Evolutionary conservation across 192 early-diverging fungal genomes (phyloP), one percentile per base, ranked within the genome.

Genomic region (Dissophora globulifera): DNA sequence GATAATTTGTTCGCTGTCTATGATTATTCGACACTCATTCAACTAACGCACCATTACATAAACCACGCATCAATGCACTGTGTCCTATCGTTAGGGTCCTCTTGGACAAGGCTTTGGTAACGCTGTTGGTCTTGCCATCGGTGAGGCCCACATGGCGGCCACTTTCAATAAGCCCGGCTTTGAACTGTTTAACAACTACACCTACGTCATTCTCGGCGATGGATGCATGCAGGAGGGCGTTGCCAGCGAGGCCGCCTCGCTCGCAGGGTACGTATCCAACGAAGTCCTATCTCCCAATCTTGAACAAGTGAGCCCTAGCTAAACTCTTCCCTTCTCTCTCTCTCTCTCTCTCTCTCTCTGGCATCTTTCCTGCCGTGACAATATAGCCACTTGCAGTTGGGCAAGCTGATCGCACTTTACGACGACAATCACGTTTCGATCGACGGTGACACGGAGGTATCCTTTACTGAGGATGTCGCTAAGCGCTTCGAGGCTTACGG

Each of bases 161-260:
- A 91, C 85, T 12, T 99, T 95, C 86, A 98, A 98, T 85, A 86
- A 85, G 62, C 93, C 94, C 25, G 93, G 88, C 30, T 97, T 86
- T 84, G 86, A 87, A 19, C 71, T 99, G 11, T 86, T 99, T 64
- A 87, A 93, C 80, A 96, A 96, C 87, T 79, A 90, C 62, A 93
- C 92, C 27, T 97, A 88, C 43, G 81, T 86, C 26, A 89, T 99
- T 60, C 63, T 86, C 29, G 97, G 97, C 62, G 97, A 99, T 78
- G 97, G 97, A 54, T 99, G 97, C 84, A 78, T 99, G 53, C 97
- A 99, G 83, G 97, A 99, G 82, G 97, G 97, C 87, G 93, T 99
- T 41, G 82, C 92, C 26, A 88, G 92, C 22, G 97, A 99, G 80
- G 92, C 97, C 25, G 85, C 84, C 50, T 95, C 95, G 23, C 86